Conservation (phyloP, 305 asterid genomes). For the Lippia alba region DNA sequence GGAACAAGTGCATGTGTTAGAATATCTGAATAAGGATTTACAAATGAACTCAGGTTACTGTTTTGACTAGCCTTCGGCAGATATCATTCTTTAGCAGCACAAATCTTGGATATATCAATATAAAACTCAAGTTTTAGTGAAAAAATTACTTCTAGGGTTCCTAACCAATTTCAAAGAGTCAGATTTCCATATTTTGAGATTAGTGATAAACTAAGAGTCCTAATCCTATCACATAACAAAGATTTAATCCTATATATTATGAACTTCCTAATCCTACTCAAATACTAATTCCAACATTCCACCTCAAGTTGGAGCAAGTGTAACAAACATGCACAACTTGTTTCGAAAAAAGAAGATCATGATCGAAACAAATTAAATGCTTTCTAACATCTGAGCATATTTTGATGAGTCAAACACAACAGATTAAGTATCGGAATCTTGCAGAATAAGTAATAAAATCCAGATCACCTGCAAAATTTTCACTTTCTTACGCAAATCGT, state of each 20-base stretch:
- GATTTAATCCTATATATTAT: no score
- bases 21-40: slow-evolving; percentile 20
- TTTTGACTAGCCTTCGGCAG: slow-evolving; percentile 8
- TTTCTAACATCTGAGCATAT: no score
- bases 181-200: slow-evolving; percentile 1
- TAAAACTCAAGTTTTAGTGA: slow-evolving; percentile 17
- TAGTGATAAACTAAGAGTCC: no score
- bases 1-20: not conserved
- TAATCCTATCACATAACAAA: no score
- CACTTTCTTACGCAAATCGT: slow-evolving; percentile 92
- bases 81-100: slow-evolving; percentile 24
- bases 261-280: no score
- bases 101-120: slow-evolving; percentile 2
- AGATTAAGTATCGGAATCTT: slow-evolving; percentile 25
- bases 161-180: not conserved
- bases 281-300: no score
- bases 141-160: not conserved
- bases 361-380: no score
- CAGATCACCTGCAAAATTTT: slow-evolving; percentile 87
- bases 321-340: no score
- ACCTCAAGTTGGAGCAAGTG: no score
- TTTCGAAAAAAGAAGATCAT: no score
- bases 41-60: not conserved
- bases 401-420: slow-evolving; percentile 23
- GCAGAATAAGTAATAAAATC: slow-evolving; percentile 23